These are phyloP conservation scores for Tardiomyces blankii DNA, from an alignment of 1,139 yeast genomes.

Conservation along the genomic window DNA sequence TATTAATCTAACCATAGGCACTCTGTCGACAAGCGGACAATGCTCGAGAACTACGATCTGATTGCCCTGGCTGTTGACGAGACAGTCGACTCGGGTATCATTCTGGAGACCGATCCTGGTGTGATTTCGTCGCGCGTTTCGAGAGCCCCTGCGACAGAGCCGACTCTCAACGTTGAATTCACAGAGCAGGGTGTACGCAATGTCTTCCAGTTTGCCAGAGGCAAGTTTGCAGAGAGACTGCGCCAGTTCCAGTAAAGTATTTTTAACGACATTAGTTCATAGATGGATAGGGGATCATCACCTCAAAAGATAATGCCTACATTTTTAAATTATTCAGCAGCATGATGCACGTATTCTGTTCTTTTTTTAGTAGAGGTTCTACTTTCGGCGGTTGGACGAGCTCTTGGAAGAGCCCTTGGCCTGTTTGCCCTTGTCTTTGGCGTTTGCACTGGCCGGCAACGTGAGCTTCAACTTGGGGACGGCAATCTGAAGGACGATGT, in stretches of 20 bases:
- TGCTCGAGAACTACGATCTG: slow-evolving; percentile 78
- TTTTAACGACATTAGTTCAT: not conserved
- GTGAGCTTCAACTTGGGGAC: slow-evolving; percentile 33
- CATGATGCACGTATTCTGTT: too few species aligned
- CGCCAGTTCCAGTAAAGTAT: slow-evolving; percentile 43
- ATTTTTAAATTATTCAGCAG: too few species aligned
- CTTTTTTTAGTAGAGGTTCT: not conserved
- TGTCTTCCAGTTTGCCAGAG: slow-evolving; percentile 85
- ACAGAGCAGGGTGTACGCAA: slow-evolving; percentile 80
- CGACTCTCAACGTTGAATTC: slow-evolving; percentile 57
- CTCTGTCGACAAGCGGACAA: slow-evolving; percentile 66
- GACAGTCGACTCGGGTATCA: slow-evolving; percentile 73
- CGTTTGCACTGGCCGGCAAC: slow-evolving; percentile 16
- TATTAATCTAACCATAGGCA: slow-evolving; percentile 20
- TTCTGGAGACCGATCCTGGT: slow-evolving; percentile 81
- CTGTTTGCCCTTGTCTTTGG: slow-evolving; percentile 3
- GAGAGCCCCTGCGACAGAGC: slow-evolving; percentile 60
- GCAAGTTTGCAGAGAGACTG: slow-evolving; percentile 74
- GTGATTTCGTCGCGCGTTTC: slow-evolving; percentile 86
- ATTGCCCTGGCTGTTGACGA: slow-evolving; percentile 84
- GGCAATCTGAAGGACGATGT: slow-evolving; percentile 40
- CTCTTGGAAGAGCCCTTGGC: slow-evolving; percentile 4
- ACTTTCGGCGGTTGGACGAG: slow-evolving; percentile 5
- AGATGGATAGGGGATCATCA: too few species aligned
- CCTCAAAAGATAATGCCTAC: not conserved